Percentiles rank a stretch among this genome's conserved stretches.
These are phyloP conservation scores for Penicillium digitatum DNA, from an alignment of 2,329 filamentous ascomycete species.

Conservation along the genomic window DNA sequence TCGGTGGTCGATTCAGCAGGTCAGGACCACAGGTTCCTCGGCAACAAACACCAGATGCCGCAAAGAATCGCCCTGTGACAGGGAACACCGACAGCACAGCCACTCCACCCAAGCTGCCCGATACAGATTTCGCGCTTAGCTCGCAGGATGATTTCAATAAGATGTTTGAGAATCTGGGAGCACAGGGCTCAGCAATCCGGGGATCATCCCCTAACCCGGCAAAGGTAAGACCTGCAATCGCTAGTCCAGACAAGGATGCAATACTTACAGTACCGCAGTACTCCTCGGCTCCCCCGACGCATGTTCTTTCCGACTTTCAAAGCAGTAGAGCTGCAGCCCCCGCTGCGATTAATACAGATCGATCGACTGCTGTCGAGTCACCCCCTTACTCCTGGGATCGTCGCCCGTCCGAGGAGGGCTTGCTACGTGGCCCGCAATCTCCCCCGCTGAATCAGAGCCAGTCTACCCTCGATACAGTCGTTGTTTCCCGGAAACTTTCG, in stretches of 20 bases:
- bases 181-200: constrained; percentile 27
- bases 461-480: constrained; percentile 14
- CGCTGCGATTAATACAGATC: constrained; percentile 45
- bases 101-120: constrained; percentile 50
- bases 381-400: constrained; percentile 53
- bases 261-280: constrained; percentile 25
- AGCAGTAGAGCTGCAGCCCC: constrained; percentile 30
- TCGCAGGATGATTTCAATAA: constrained; percentile 47
- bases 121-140: constrained; percentile 43
- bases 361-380: constrained; percentile 43
- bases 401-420: constrained; percentile 48
- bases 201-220: constrained; percentile 20
- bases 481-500: constrained; percentile 16
- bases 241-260: constrained; percentile 4
- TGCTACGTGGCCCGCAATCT: constrained; percentile 41
- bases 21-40: constrained; percentile 22
- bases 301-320: constrained; percentile 16
- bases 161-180: constrained; percentile 50
- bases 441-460: constrained; percentile 14
- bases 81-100: constrained; percentile 51
- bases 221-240: constrained; percentile 19
- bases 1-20: constrained; percentile 45
- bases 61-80: constrained; percentile 47
- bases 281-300: constrained; percentile 21
- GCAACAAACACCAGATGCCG: constrained; percentile 24